A percentile compares a stretch with the other conserved stretches of the same genome.
Conservation (phyloP, 176 grass and related monocot genomes). For the Alopecurus myosuroides region DNA sequence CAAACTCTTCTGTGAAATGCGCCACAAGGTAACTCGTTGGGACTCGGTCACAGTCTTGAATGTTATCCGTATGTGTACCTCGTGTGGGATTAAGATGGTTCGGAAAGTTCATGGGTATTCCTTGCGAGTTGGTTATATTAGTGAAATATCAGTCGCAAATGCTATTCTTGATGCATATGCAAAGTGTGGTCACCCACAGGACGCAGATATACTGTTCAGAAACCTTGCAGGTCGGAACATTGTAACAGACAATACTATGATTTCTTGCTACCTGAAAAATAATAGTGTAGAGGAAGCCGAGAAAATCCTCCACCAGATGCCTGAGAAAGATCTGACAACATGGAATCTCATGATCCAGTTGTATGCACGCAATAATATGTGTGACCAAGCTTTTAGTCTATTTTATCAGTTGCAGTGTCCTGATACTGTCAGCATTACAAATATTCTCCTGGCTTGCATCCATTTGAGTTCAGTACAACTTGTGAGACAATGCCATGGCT, state of each 20-base stretch:
- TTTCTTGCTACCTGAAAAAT: constrained; percentile 55
- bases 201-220: constrained; percentile 43
- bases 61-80: constrained; percentile 37
- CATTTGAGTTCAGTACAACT: constrained; percentile 52
- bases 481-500: constrained; percentile 69
- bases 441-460: constrained; percentile 58
- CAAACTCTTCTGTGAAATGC: constrained; percentile 49
- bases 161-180: constrained; percentile 67
- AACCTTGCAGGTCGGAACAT: constrained; percentile 30
- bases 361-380: constrained; percentile 45
- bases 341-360: constrained; percentile 67
- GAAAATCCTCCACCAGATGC: constrained; percentile 48
- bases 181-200: constrained; percentile 48
- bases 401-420: constrained; percentile 54
- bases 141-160: constrained; percentile 46
- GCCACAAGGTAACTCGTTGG: constrained; percentile 26
- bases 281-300: constrained; percentile 42
- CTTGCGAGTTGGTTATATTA: constrained; percentile 39
- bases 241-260: constrained; percentile 63
- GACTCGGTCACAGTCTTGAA: constrained; percentile 53
- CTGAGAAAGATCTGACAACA: constrained; percentile 54
- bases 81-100: constrained; percentile 45
- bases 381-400: constrained; percentile 40
- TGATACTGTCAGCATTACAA: constrained; percentile 50
- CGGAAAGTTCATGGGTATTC: constrained; percentile 58